phyloP scores from a whole-genome alignment of 1,284 basidiomycete genomes.

The Naganishia cerealis region DNA sequence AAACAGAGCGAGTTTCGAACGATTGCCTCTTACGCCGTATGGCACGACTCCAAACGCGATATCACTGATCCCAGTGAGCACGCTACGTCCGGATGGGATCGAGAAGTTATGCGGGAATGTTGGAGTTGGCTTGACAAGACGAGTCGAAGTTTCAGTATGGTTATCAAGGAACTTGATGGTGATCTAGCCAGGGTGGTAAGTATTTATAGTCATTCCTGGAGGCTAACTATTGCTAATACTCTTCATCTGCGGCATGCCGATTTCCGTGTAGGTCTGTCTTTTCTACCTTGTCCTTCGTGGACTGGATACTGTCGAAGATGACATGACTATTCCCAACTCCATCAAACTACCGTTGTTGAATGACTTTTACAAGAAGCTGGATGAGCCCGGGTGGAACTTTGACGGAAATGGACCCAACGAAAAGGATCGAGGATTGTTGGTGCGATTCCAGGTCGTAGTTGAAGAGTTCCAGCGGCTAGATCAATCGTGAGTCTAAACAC shows the following conservation, averaged over 20 bases:
- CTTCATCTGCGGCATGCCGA: not conserved
- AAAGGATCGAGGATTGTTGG: slow-evolving; percentile 82
- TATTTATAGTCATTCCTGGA: slow-evolving; percentile 38
- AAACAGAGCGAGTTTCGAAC: slow-evolving; percentile 73
- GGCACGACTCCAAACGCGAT: slow-evolving; percentile 74
- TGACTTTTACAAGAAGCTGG: slow-evolving; percentile 76
- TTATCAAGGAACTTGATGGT: slow-evolving; percentile 95
- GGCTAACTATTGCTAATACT: not conserved
- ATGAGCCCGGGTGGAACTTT: slow-evolving; percentile 86
- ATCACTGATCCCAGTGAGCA: slow-evolving; percentile 71
- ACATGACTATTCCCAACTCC: slow-evolving; percentile 89
- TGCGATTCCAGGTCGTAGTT: slow-evolving; percentile 81
- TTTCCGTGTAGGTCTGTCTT: slow-evolving; percentile 71
- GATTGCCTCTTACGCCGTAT: slow-evolving; percentile 74
- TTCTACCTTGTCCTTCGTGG: slow-evolving; percentile 94
- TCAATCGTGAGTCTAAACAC: slow-evolving; percentile 59
- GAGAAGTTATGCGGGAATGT: slow-evolving; percentile 79
- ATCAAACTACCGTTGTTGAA: slow-evolving; percentile 84
- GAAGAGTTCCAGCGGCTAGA: slow-evolving; percentile 74
- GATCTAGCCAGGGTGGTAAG: slow-evolving; percentile 86
- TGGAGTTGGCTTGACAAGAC: slow-evolving; percentile 89
- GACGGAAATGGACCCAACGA: slow-evolving; percentile 79
- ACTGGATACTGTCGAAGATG: slow-evolving; percentile 95
- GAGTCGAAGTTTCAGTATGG: slow-evolving; percentile 84
- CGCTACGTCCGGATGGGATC: slow-evolving; percentile 75